A percentile compares a stretch with the other conserved stretches of the same genome.
phyloP scores from a whole-genome alignment of 2,329 filamentous ascomycete species.

The Neospermospora avenae region DNA sequence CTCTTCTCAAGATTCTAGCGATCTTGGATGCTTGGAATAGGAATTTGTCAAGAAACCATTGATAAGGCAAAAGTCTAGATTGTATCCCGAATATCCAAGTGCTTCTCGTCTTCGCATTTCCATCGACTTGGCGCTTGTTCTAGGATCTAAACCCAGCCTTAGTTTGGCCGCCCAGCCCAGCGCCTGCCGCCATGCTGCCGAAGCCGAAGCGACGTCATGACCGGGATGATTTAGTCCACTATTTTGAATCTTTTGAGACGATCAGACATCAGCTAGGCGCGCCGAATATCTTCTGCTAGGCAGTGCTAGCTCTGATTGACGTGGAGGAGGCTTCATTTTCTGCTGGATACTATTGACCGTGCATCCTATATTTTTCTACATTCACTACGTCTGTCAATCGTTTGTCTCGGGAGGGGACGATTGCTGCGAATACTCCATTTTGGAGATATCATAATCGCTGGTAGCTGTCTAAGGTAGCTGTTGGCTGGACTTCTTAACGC shows the following conservation, averaged over 20 bases:
- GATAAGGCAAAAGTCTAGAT: neutral
- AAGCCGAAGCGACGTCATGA: constrained; percentile 3
- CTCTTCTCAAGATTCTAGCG: too few species aligned
- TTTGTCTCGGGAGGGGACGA: neutral
- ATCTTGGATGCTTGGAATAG: too few species aligned
- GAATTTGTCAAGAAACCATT: too few species aligned
- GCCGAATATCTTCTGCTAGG: neutral
- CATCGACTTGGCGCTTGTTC: neutral
- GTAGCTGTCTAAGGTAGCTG: neutral
- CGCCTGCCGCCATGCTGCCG: neutral
- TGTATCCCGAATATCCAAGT: neutral
- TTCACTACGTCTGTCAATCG: neutral
- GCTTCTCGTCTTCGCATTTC: neutral
- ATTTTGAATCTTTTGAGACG: constrained; percentile 5
- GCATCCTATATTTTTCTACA: neutral
- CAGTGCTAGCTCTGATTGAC: neutral
- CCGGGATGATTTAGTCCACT: neutral
- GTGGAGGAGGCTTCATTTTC: neutral
- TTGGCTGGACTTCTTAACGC: neutral
- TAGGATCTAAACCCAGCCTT: neutral
- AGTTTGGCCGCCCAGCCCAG: neutral
- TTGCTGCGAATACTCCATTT: neutral
- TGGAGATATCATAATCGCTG: neutral
- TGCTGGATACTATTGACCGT: constrained; percentile 2
- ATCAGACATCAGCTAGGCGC: neutral